Conservation (phyloP, 805 yeast genomes). For the Pichia scutulata region DNA sequence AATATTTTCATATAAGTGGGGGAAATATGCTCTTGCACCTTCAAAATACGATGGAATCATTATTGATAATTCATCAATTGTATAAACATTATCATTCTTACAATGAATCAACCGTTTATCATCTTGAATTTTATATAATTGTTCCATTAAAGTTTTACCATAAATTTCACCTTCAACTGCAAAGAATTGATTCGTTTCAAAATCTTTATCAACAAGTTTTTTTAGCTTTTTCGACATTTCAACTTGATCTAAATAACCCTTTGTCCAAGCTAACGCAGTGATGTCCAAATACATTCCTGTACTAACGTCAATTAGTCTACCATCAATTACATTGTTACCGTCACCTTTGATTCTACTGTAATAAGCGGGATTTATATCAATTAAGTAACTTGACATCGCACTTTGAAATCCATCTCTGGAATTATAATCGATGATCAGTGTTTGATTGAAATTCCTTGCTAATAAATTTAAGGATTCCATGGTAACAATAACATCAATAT, state of each 20-base stretch:
- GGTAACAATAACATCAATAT: constrained; percentile 56
- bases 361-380: constrained; percentile 30
- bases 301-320: constrained; percentile 44
- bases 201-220: constrained; percentile 15
- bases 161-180: constrained; percentile 42
- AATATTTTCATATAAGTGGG: constrained; percentile 31
- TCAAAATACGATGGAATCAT: constrained; percentile 50
- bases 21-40: constrained; percentile 44
- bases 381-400: constrained; percentile 27
- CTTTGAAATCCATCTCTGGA: constrained; percentile 8
- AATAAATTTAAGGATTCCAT: constrained; percentile 35
- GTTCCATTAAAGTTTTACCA: constrained; percentile 1
- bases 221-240: constrained; percentile 2
- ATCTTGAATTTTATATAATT: constrained; percentile 27
- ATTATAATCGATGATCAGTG: constrained; percentile 38
- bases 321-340: constrained; percentile 48
- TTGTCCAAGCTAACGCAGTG: constrained; percentile 28
- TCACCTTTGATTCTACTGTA: constrained; percentile 33
- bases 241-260: constrained; percentile 6
- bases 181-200: constrained; percentile 11
- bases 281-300: constrained; percentile 42
- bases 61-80: constrained; percentile 42
- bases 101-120: constrained; percentile 22
- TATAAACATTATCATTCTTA: constrained; percentile 49
- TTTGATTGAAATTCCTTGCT: constrained; percentile 41